A percentile compares a stretch with the other conserved stretches of the same genome.
phyloP scores from a whole-genome alignment of 2,329 filamentous ascomycete genomes.

The Phoma sp. region DNA sequence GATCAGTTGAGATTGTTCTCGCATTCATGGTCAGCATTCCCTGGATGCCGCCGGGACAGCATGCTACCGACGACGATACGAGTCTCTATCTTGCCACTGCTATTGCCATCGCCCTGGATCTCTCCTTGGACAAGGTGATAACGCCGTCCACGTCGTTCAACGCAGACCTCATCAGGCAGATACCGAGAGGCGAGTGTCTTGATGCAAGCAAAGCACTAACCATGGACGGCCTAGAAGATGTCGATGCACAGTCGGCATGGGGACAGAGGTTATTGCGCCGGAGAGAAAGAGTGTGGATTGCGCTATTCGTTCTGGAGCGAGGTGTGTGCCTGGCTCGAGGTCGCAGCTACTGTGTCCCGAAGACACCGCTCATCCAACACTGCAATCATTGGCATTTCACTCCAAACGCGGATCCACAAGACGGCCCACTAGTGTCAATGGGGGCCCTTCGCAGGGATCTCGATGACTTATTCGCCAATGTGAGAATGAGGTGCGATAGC shows the following conservation, averaged over 20 bases:
- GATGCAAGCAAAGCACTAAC: slow-evolving; percentile 68
- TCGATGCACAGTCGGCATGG: slow-evolving; percentile 66
- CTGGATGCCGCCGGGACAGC: slow-evolving; percentile 72
- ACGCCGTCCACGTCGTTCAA: slow-evolving; percentile 60
- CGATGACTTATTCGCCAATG: slow-evolving; percentile 63
- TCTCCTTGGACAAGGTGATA: slow-evolving; percentile 74
- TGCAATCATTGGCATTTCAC: slow-evolving; percentile 74
- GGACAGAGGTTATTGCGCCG: slow-evolving; percentile 68
- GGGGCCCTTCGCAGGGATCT: slow-evolving; percentile 72
- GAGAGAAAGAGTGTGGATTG: slow-evolving; percentile 73
- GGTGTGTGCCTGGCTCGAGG: slow-evolving; percentile 76
- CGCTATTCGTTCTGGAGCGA: slow-evolving; percentile 74
- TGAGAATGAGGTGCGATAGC: slow-evolving; percentile 66
- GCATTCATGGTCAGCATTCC: slow-evolving; percentile 79
- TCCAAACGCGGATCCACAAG: slow-evolving; percentile 68
- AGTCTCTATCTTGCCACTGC: slow-evolving; percentile 75
- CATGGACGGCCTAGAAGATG: slow-evolving; percentile 70
- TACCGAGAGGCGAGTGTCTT: slow-evolving; percentile 73
- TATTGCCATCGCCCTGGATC: slow-evolving; percentile 70
- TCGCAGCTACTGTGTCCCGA: slow-evolving; percentile 70
- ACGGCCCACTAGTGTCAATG: slow-evolving; percentile 75
- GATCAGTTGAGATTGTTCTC: slow-evolving; percentile 75
- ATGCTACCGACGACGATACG: slow-evolving; percentile 75
- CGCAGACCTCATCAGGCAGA: slow-evolving; percentile 52
- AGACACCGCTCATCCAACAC: slow-evolving; percentile 68